Conservation (phyloP, 148 eudicot species). For the Polygonum aviculare region DNA sequence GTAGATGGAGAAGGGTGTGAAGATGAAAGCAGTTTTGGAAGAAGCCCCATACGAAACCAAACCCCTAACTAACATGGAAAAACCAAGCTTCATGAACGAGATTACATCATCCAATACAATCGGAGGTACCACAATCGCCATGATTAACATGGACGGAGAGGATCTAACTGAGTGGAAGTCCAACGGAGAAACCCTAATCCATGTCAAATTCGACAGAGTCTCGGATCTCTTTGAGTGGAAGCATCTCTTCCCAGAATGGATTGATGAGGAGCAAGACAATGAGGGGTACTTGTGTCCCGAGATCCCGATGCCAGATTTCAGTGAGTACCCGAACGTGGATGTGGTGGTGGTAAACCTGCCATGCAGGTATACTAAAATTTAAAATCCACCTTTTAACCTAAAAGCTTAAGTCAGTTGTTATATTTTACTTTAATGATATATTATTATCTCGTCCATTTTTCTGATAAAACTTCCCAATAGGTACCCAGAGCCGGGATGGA, state of each 20-base stretch:
- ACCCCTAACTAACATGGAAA: constrained; percentile 30
- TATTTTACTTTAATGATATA: neutral
- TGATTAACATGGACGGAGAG: constrained; percentile 72
- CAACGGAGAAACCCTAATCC: constrained; percentile 28
- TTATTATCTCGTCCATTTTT: neutral
- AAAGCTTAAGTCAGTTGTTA: neutral
- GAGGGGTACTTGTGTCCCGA: constrained; percentile 66
- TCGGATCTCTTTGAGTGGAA: constrained; percentile 66
- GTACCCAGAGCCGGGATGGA: constrained; percentile 55
- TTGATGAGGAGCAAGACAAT: constrained; percentile 82
- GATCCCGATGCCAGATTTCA: constrained; percentile 63
- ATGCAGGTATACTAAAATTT: constrained; percentile 25
- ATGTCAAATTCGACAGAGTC: constrained; percentile 40
- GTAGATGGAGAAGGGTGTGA: constrained; percentile 51
- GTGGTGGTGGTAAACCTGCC: constrained; percentile 66
- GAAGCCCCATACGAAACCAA: constrained; percentile 21
- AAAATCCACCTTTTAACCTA: neutral
- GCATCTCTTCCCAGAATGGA: constrained; percentile 87
- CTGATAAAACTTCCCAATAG: neutral
- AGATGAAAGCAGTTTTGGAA: constrained; percentile 71
- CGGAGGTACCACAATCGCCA: constrained; percentile 45
- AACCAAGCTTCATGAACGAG: constrained; percentile 50
- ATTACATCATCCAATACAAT: constrained; percentile 20
- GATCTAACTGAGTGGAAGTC: constrained; percentile 53
- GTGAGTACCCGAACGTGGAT: constrained; percentile 38